These are phyloP conservation scores for Ceratocystis smalleyi DNA, from an alignment of 2,329 filamentous ascomycete genomes.

Conservation along the genomic window DNA sequence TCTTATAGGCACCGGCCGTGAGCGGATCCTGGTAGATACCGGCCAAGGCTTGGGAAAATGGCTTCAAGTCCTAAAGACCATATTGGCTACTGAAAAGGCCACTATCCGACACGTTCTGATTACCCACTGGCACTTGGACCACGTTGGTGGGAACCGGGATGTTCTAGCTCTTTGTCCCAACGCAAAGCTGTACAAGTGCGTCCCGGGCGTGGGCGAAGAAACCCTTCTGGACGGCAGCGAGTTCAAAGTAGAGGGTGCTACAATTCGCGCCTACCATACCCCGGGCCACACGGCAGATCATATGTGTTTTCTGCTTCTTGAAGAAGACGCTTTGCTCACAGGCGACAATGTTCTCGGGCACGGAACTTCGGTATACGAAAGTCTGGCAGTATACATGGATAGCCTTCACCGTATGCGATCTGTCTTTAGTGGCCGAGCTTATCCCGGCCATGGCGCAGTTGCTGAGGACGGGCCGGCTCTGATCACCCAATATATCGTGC, in stretches of 20 bases:
- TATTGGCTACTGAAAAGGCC: constrained; percentile 52
- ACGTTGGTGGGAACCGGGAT: constrained; percentile 60
- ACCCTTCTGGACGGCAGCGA: constrained; percentile 36
- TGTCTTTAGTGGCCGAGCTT: constrained; percentile 50
- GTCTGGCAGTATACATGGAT: constrained; percentile 51
- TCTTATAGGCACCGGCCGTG: constrained; percentile 59
- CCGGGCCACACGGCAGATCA: constrained; percentile 69
- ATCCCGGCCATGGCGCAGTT: constrained; percentile 76
- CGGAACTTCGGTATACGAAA: constrained; percentile 72
- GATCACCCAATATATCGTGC: constrained; percentile 68
- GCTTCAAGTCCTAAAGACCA: constrained; percentile 47
- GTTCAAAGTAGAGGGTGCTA: constrained; percentile 45
- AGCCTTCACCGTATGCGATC: constrained; percentile 55
- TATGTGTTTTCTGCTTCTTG: constrained; percentile 58
- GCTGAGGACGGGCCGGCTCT: constrained; percentile 56
- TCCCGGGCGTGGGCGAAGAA: constrained; percentile 32
- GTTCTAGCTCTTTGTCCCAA: constrained; percentile 48
- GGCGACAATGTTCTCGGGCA: constrained; percentile 81
- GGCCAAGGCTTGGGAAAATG: constrained; percentile 67
- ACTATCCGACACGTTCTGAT: constrained; percentile 55
- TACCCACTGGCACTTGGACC: constrained; percentile 88
- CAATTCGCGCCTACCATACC: constrained; percentile 45
- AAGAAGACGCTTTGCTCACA: constrained; percentile 74
- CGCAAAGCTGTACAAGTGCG: constrained; percentile 49
- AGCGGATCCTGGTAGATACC: constrained; percentile 74